Evolutionary conservation across 2,329 filamentous ascomycete species (phyloP).

Genomic region (Cytospora leucostoma): DNA sequence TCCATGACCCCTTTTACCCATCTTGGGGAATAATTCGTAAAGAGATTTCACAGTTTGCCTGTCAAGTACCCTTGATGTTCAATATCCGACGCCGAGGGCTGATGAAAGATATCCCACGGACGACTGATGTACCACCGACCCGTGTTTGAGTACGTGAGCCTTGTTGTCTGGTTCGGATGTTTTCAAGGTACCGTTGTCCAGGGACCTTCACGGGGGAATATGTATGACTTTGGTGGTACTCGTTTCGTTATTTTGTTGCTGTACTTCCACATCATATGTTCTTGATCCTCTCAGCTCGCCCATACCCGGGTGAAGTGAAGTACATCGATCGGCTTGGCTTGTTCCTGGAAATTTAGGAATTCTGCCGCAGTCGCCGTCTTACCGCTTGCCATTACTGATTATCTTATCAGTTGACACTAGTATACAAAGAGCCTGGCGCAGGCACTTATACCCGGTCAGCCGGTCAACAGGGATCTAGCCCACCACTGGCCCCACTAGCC

Average conservation of each 20-base stretch:
- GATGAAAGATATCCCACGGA: background rate
- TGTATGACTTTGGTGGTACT: background rate
- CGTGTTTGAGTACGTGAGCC: no score
- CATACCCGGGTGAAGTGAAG: background rate
- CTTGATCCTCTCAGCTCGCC: background rate
- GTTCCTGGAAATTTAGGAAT: slow-evolving; percentile 2
- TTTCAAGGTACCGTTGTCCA: background rate
- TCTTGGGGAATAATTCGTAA: background rate
- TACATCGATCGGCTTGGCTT: background rate
- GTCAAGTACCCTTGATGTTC: background rate
- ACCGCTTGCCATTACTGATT: background rate
- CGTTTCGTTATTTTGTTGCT: background rate
- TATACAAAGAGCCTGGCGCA: background rate
- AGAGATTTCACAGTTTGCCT: background rate
- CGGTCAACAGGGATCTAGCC: background rate
- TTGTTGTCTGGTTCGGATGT: background rate
- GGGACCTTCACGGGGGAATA: background rate
- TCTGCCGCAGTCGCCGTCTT: background rate
- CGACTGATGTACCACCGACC: background rate
- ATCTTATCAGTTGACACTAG: background rate
- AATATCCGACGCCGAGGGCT: background rate
- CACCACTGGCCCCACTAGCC: background rate
- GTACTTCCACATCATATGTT: background rate
- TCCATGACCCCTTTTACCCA: slow-evolving; percentile 34
- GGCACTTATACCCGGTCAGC: background rate